A percentile compares a stretch with the other conserved stretches of the same genome.
phyloP scores from a whole-genome alignment of 2,329 filamentous ascomycete genomes.

The Pseudogymnoascus sp. region DNA sequence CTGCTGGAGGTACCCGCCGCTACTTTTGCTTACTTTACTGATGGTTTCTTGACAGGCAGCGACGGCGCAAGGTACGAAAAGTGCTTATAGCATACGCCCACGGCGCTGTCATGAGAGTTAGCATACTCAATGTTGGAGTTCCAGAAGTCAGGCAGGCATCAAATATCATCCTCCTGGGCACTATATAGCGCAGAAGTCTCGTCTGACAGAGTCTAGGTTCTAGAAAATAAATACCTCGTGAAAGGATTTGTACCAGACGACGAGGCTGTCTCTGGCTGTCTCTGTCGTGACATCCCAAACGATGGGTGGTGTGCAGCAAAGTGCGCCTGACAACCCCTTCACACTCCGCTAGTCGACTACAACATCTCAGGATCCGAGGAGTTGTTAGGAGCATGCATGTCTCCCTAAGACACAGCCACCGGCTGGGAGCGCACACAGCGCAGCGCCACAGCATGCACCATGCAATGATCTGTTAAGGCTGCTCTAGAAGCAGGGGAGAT shows the following conservation, averaged over 20 bases:
- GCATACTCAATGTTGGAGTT: not conserved
- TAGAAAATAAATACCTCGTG: not conserved
- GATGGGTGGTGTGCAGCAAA: not conserved
- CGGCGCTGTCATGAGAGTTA: not conserved
- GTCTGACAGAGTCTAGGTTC: not conserved
- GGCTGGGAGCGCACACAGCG: not conserved
- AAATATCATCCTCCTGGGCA: not conserved
- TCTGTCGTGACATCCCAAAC: not conserved
- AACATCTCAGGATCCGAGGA: not conserved
- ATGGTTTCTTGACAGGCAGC: not conserved
- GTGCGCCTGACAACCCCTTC: conserved; percentile 1
- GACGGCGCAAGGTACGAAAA: not conserved
- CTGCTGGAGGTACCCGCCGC: not conserved
- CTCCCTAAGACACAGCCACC: not conserved
- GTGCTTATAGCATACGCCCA: not conserved
- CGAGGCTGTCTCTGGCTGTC: not conserved
- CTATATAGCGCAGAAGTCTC: not conserved
- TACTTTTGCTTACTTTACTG: not conserved
- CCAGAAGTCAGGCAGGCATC: not conserved
- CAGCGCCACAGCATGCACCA: not conserved
- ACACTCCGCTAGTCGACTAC: not conserved
- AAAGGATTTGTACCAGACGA: not conserved
- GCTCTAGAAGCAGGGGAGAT: not conserved
- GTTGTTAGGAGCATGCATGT: not conserved
- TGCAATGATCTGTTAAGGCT: not conserved